phyloP scores from a whole-genome alignment of 2,329 filamentous ascomycete genomes.

The Mycosphaerella sp. region DNA sequence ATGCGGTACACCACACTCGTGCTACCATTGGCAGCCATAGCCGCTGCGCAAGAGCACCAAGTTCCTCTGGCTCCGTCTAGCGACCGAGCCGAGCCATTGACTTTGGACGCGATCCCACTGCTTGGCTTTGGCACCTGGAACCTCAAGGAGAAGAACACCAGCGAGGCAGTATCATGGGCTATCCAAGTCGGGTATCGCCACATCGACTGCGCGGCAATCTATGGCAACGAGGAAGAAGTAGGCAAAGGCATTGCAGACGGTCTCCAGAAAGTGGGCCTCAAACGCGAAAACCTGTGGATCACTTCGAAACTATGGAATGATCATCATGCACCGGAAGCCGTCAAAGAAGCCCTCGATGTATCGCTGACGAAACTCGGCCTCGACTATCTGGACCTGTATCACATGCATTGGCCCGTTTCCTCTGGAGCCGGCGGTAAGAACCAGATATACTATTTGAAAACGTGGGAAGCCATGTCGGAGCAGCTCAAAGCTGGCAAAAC shows the following conservation, averaged over 20 bases:
- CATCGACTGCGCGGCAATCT: conserved; percentile 45
- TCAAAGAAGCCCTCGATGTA: conserved; percentile 32
- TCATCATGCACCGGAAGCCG: conserved; percentile 29
- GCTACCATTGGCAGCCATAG: conserved; percentile 24
- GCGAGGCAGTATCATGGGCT: conserved; percentile 34
- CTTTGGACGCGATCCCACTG: conserved; percentile 29
- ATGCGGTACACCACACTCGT: conserved; percentile 18
- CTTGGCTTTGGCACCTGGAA: conserved; percentile 38
- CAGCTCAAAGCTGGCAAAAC: conserved; percentile 26
- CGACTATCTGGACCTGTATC: conserved; percentile 41
- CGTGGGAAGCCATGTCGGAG: conserved; percentile 29
- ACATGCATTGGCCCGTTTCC: conserved; percentile 42
- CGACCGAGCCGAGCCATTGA: conserved; percentile 18
- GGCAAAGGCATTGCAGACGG: conserved; percentile 39
- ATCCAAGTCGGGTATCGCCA: conserved; percentile 49
- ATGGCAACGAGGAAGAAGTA: conserved; percentile 41
- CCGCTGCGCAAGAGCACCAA: conserved; percentile 20
- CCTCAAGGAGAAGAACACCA: conserved; percentile 32
- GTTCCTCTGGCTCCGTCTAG: conserved; percentile 22
- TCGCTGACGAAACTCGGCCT: conserved; percentile 37
- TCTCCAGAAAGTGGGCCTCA: conserved; percentile 29
- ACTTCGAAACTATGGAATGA: conserved; percentile 35
- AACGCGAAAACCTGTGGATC: conserved; percentile 35
- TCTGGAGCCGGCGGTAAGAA: conserved; percentile 17
- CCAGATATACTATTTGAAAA: conserved; percentile 25